Evolutionary conservation across 2,329 filamentous ascomycete genomes (phyloP), one percentile per base, ranked within the genome.

Genomic region (Botrytis galanthina): DNA sequence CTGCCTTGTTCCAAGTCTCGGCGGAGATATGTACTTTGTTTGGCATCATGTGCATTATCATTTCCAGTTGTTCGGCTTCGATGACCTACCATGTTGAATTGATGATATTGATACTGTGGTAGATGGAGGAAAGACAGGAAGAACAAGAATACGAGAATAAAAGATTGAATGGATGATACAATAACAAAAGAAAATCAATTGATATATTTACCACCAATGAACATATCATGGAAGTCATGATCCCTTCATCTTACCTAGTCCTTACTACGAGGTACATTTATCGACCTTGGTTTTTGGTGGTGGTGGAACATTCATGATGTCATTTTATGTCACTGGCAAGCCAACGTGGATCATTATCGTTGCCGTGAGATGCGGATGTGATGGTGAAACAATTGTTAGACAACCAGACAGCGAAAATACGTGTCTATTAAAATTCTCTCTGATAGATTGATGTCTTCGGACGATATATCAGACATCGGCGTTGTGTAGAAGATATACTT

Each of bases 1-100:
- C 61, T 57, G 26, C 69, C 73, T 22, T 70, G 37, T 51, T 73
- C 73, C 8, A 73, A 32, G 7, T 73, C 73, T 66, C 39, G 51
- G 14, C 73, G 61, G 14, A 73, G 61, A 60, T 54, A 59, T 22
- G 51, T 67, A 35, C 37, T 66, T 32, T 72, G 46, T 59, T 72
- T 72, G n/a, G 5, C 12, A 35, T 62, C 26, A 12, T 60, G 6
- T 6, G n/a, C 54, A 42, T 42, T 42, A 10, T 54, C 64, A 9
- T 57, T 68, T 3, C 64, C 64, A 4, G 46, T 57, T 16, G 64
- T 6, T n/a, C 64, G 39, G 20, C 37, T 68, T n/a, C 68, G n/a
- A 48, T 62, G 68, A 26, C 68, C 68, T 46, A 29, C 54, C 68
- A 70, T 70, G 12, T 12, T 62, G 51, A 48, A 61, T 60, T 59